Conservation (phyloP, 1,284 basidiomycete genomes). For the Leccinum pachyderme region DNA sequence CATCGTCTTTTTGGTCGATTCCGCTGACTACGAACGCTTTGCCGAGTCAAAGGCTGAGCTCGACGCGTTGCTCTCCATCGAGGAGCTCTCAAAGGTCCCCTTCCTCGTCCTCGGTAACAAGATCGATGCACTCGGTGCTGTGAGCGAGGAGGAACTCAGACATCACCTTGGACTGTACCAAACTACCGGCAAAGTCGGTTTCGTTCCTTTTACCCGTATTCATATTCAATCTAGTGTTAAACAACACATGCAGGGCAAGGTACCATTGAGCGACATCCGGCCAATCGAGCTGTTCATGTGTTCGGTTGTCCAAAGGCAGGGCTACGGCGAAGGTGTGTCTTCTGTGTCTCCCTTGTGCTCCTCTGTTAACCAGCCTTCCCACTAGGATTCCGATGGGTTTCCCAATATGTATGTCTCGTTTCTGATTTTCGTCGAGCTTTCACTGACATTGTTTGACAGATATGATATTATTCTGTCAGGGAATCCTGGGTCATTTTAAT, state of each 20-base stretch:
- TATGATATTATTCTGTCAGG: slow-evolving; percentile 22
- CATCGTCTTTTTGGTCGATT: slow-evolving; percentile 98
- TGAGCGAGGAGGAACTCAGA: slow-evolving; percentile 96
- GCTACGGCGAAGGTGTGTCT: slow-evolving; percentile 88
- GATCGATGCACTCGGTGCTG: slow-evolving; percentile 97
- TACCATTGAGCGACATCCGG: slow-evolving; percentile 94
- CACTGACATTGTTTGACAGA: slow-evolving; percentile 24
- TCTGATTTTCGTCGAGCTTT: neutral
- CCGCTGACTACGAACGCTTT: slow-evolving; percentile 95
- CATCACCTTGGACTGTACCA: slow-evolving; percentile 96
- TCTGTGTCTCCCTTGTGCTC: neutral
- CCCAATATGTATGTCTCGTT: slow-evolving; percentile 78
- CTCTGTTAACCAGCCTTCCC: slow-evolving; percentile 7
- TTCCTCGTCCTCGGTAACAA: slow-evolving; percentile 99
- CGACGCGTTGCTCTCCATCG: slow-evolving; percentile 92
- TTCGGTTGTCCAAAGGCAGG: slow-evolving; percentile 98
- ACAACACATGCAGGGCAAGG: slow-evolving; percentile 73
- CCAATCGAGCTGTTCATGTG: slow-evolving; percentile 99
- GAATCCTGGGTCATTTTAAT: slow-evolving; percentile 10
- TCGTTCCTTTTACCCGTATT: neutral
- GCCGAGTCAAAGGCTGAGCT: slow-evolving; percentile 96
- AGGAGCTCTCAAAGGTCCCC: slow-evolving; percentile 92
- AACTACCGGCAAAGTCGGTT: slow-evolving; percentile 93
- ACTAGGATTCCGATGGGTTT: slow-evolving; percentile 93
- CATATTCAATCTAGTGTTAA: slow-evolving; percentile 8